Base-by-base conservation (phyloP, 2,329 filamentous ascomycete genomes). In the Orbilia ellipsospora region DNA sequence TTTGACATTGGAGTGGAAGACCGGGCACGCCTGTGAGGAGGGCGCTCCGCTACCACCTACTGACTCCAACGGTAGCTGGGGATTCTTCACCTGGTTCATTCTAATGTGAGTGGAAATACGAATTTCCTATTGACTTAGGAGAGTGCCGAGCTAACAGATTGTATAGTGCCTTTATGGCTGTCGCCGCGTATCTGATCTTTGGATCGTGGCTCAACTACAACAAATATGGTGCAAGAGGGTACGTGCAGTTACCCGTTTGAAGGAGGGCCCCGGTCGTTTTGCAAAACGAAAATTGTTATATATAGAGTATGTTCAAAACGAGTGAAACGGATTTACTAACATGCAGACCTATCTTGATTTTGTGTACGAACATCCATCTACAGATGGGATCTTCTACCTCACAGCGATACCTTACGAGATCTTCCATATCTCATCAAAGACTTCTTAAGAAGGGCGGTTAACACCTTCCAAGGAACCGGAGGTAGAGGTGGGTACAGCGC, bases 151-250 rank as follows among this genome's bases (percentile, higher is more conserved):
- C 61, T 66, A 54, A 56, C 63, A 7, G 36, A 5, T 45, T 56
- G 36, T 74, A 56, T 78, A 97, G 94, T 79, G 84, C 90, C 73
- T 99, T 99, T 87, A 87, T 98, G 77, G 88, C 88, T 54, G 90
- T 89, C 48, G 93, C 95, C 1, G 85, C 94, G 23, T 99, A 98
- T 84, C 90, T 99, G 78, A 97, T 98, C 82, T 98, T 98, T 81
- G 94, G 94, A 78, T 96, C 94, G 18, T 99, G 95, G 95, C 89
- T 98, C 82, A 98, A 98, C 85, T 98, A 98, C 87, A 97, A 93
- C 85, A 92, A 94, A 77, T 97, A 97, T 83, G 94, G 94, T 56
- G 94, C 94, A 62, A 88, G 94, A 52, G 95, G 79, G 79, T 80
- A 80, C 66, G 74, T 76, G 20, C 56, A 73, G 59, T 61, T 75